Evolutionary conservation across 352 stramenopile genomes (phyloP).

Genomic region (Pythium monospermum): DNA sequence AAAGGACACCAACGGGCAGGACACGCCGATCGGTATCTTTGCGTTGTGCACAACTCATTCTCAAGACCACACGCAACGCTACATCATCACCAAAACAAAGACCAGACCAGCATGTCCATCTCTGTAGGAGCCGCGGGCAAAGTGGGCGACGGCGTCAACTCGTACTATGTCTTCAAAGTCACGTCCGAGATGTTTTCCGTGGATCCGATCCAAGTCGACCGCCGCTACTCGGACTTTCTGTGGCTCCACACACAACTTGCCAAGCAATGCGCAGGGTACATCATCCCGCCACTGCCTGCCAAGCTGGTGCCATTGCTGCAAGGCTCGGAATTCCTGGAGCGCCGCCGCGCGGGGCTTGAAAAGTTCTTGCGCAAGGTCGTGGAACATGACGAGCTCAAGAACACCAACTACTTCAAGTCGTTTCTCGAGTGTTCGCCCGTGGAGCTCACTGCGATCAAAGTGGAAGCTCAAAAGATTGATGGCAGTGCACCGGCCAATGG

Average conservation of each 20-base stretch:
- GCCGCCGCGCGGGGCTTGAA: constrained; percentile 66
- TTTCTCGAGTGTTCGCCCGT: constrained; percentile 77
- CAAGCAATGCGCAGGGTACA: constrained; percentile 74
- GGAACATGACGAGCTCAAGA: constrained; percentile 66
- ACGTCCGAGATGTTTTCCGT: constrained; percentile 44
- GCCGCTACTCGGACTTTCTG: constrained; percentile 82
- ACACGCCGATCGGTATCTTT: not conserved
- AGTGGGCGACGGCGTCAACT: constrained; percentile 80
- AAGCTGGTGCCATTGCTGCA: constrained; percentile 78
- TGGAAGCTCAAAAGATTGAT: constrained; percentile 23
- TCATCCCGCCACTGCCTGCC: constrained; percentile 74
- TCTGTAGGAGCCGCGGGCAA: constrained; percentile 65
- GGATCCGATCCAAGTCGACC: constrained; percentile 48
- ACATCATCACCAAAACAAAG: not conserved
- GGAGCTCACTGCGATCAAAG: constrained; percentile 69
- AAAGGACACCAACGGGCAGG: no score
- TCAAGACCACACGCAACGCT: no score
- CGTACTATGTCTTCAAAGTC: constrained; percentile 80
- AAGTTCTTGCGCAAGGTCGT: constrained; percentile 77
- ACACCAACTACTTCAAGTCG: constrained; percentile 59
- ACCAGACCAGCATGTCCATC: constrained; percentile 30
- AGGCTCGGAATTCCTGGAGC: constrained; percentile 74
- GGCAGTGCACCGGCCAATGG: not conserved
- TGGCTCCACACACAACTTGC: constrained; percentile 72
- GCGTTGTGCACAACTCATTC: not conserved